A percentile compares a stretch with the other conserved stretches of the same genome.
phyloP scores from a whole-genome alignment of 768 basidiomycete genomes.

The Chalciporus pseudorubinellus region DNA sequence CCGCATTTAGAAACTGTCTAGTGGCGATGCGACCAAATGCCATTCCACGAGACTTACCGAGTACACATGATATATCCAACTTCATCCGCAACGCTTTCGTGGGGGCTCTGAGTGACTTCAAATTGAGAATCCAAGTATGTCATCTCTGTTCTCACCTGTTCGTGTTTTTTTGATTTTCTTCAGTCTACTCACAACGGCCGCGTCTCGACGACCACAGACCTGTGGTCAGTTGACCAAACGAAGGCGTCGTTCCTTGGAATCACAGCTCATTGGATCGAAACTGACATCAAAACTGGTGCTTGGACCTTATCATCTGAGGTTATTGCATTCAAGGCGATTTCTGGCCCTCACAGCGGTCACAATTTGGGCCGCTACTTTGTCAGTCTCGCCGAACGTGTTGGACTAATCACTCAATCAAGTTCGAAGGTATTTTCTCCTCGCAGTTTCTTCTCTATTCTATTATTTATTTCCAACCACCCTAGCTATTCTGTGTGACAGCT shows the following conservation, averaged over 20 bases:
- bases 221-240: conserved; percentile 19
- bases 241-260: conserved; percentile 23
- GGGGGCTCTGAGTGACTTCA: background rate
- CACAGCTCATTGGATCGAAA: conserved; percentile 18
- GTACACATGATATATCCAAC: conserved; percentile 11
- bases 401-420: conserved; percentile 16
- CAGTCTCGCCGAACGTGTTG: conserved; percentile 21
- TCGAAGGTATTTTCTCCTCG: too few species aligned
- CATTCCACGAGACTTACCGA: conserved; percentile 12
- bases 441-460: too few species aligned
- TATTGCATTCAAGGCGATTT: conserved; percentile 20
- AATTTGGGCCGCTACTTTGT: conserved; percentile 30
- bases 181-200: conserved; percentile 5
- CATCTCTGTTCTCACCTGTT: background rate
- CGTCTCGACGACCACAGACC: conserved; percentile 14
- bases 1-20: conserved; percentile 15
- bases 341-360: conserved; percentile 23
- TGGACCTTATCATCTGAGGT: conserved; percentile 27
- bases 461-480: too few species aligned
- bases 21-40: conserved; percentile 15
- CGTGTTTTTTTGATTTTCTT: too few species aligned
- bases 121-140: conserved; percentile 9
- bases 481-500: conserved; percentile 23
- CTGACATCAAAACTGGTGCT: rapidly evolving
- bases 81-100: conserved; percentile 20